A percentile compares a stretch with the other conserved stretches of the same genome.
phyloP scores from a whole-genome alignment of 352 stramenopile species.

The Phytophthora podocarpi region DNA sequence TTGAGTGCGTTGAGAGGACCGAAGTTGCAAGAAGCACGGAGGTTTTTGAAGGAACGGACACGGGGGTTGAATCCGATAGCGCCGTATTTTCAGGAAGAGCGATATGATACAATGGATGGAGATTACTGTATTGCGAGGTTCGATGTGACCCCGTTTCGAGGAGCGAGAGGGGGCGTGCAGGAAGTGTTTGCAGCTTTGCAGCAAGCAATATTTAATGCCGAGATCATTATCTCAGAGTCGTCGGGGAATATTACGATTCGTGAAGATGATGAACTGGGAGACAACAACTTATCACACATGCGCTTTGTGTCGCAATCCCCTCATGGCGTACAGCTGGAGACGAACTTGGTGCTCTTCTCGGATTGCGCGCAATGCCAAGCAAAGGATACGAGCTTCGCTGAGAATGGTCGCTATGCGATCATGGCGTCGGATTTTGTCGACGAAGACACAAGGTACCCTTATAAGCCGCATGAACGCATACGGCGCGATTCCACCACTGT shows the following conservation, averaged over 20 bases:
- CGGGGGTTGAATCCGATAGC: conserved; percentile 24
- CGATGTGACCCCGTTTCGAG: conserved; percentile 55
- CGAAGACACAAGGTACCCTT: conserved; percentile 55
- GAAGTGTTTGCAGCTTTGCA: conserved; percentile 55
- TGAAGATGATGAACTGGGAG: conserved; percentile 66
- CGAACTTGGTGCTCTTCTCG: conserved; percentile 50
- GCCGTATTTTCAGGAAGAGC: conserved; percentile 44
- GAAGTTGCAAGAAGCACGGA: conserved; percentile 37
- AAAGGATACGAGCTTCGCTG: conserved; percentile 1
- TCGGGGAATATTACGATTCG: conserved; percentile 74
- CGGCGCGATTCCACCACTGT: conserved; percentile 48
- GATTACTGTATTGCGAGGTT: conserved; percentile 63
- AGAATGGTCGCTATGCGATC: conserved; percentile 42
- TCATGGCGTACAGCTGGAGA: conserved; percentile 37
- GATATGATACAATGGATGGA: conserved; percentile 50
- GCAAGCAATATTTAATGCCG: conserved; percentile 61
- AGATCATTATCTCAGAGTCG: conserved; percentile 75
- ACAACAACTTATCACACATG: conserved; percentile 53
- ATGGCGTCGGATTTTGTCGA: conserved; percentile 55
- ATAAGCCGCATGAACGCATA: conserved; percentile 48
- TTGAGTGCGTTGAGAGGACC: conserved; percentile 31
- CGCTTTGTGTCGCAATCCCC: conserved; percentile 46
- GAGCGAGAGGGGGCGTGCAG: conserved; percentile 37
- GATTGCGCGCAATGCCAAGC: conserved; percentile 19
- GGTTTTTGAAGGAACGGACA: conserved; percentile 42